These are phyloP conservation scores for Ephemerocybe angulata DNA, from an alignment of 768 basidiomycete genomes.

Conservation along the genomic window DNA sequence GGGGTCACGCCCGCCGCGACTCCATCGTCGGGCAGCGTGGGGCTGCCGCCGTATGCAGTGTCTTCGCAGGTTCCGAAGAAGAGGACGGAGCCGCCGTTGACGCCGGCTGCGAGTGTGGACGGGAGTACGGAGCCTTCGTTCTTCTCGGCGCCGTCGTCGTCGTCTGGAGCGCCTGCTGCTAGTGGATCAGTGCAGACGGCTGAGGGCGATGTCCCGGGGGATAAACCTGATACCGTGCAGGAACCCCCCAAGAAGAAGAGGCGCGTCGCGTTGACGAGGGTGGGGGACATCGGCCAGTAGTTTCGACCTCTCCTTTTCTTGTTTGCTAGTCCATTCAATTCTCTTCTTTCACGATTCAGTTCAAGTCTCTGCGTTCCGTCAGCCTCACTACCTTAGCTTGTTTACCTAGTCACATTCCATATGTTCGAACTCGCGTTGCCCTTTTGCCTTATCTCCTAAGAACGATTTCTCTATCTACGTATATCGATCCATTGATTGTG, in stretches of 20 bases:
- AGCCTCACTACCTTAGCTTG: too few species aligned
- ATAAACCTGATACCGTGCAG: conserved; percentile 18
- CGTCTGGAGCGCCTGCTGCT: conserved; percentile 10
- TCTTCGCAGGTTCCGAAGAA: conserved; percentile 31
- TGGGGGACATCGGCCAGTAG: conserved; percentile 50
- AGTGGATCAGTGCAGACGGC: conserved; percentile 4
- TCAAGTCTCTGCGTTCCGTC: too few species aligned
- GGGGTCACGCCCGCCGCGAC: conserved; percentile 35
- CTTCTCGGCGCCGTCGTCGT: conserved; percentile 14
- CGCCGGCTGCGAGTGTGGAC: conserved; percentile 48
- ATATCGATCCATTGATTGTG: background rate
- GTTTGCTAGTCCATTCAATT: too few species aligned
- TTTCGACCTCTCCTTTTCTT: too few species aligned
- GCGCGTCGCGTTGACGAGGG: conserved; percentile 68
- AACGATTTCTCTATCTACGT: background rate
- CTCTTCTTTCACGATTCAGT: too few species aligned
- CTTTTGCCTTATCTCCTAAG: too few species aligned
- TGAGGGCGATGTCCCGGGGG: conserved; percentile 20
- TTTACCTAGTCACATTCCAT: too few species aligned
- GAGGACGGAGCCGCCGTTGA: conserved; percentile 43
- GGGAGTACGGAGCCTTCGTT: conserved; percentile 28
- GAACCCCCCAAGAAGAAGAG: conserved; percentile 86
- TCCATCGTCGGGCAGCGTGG: conserved; percentile 27
- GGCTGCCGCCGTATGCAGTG: conserved; percentile 24
- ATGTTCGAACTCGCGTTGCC: too few species aligned